Evolutionary conservation across 1,139 yeast species (phyloP).

Genomic region (Taphrina populina): DNA sequence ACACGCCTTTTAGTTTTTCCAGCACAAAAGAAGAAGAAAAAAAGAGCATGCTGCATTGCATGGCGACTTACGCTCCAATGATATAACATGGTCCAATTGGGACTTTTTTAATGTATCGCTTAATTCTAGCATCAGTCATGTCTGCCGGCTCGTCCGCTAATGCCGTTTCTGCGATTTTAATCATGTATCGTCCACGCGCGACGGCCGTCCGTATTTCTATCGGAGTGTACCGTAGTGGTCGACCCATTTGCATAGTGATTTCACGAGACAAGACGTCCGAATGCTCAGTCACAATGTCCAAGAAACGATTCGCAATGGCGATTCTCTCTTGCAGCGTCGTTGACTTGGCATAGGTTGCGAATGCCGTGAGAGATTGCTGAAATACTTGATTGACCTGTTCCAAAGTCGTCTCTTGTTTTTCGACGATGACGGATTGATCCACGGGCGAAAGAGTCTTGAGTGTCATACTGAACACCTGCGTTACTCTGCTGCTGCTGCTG

Average conservation of each 20-base stretch:
- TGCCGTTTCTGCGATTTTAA: constrained; percentile 45
- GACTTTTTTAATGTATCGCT: constrained; percentile 56
- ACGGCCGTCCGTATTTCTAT: constrained; percentile 46
- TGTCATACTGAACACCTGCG: neutral
- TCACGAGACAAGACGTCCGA: constrained; percentile 42
- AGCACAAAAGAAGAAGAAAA: too few species aligned
- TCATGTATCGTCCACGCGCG: constrained; percentile 43
- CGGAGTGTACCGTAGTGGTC: constrained; percentile 46
- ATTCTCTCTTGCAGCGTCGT: constrained; percentile 43
- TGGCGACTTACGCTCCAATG: constrained; percentile 45
- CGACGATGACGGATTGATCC: constrained; percentile 31
- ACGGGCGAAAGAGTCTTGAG: constrained; percentile 32
- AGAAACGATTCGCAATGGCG: constrained; percentile 42
- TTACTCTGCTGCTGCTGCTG: too few species aligned
- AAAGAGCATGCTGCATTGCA: too few species aligned
- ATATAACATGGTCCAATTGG: constrained; percentile 80
- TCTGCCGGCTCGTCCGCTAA: constrained; percentile 44
- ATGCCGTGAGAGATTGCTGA: constrained; percentile 43
- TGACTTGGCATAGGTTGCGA: constrained; percentile 42
- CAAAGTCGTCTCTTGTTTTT: constrained; percentile 40
- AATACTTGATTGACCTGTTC: constrained; percentile 41
- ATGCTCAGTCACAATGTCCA: constrained; percentile 42
- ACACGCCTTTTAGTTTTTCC: too few species aligned
- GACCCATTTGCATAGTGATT: constrained; percentile 47
- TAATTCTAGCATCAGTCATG: constrained; percentile 41